A percentile compares a stretch with the other conserved stretches of the same genome.
These are phyloP conservation scores for Chondrus crispus DNA, from an alignment of 23 red algal species.

Conservation along the genomic window DNA sequence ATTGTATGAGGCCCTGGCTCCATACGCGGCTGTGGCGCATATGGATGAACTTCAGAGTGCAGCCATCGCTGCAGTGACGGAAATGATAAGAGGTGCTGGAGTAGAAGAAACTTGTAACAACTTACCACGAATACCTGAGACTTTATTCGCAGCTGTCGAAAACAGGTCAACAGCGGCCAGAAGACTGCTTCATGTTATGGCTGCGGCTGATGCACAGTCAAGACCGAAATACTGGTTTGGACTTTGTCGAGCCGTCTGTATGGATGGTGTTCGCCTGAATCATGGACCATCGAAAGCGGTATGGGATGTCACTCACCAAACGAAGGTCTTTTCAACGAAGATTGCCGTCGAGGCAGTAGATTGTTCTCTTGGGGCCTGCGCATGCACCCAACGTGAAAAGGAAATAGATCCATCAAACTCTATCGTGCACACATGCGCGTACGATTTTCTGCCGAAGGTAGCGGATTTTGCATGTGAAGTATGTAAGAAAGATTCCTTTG, in stretches of 20 bases:
- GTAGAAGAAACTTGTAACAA: slow-evolving; percentile 24
- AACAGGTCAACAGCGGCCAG: slow-evolving; percentile 13
- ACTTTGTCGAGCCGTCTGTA: slow-evolving; percentile 45
- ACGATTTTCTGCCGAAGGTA: slow-evolving; percentile 49
- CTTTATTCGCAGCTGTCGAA: slow-evolving; percentile 36
- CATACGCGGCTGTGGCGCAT: not conserved
- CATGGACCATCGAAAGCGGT: slow-evolving; percentile 15
- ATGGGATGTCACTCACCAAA: slow-evolving; percentile 49
- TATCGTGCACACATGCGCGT: slow-evolving; percentile 36
- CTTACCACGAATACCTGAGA: slow-evolving; percentile 36
- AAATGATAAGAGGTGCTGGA: slow-evolving; percentile 56
- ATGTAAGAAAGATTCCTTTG: not conserved
- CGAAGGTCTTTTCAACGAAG: slow-evolving; percentile 10
- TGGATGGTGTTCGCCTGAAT: slow-evolving; percentile 46
- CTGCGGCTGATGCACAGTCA: slow-evolving; percentile 4
- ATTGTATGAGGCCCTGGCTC: slow-evolving; percentile 54
- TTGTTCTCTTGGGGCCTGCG: slow-evolving; percentile 9
- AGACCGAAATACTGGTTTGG: slow-evolving; percentile 63
- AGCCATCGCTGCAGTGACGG: slow-evolving; percentile 27
- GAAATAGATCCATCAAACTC: not conserved
- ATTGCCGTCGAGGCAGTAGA: slow-evolving; percentile 31
- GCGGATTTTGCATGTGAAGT: slow-evolving; percentile 44
- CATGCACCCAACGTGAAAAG: not conserved
- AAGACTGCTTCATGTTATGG: slow-evolving; percentile 10
- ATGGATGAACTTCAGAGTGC: slow-evolving; percentile 32